phyloP scores from a whole-genome alignment of 73 alveolate species.

The Stentor coeruleus region DNA sequence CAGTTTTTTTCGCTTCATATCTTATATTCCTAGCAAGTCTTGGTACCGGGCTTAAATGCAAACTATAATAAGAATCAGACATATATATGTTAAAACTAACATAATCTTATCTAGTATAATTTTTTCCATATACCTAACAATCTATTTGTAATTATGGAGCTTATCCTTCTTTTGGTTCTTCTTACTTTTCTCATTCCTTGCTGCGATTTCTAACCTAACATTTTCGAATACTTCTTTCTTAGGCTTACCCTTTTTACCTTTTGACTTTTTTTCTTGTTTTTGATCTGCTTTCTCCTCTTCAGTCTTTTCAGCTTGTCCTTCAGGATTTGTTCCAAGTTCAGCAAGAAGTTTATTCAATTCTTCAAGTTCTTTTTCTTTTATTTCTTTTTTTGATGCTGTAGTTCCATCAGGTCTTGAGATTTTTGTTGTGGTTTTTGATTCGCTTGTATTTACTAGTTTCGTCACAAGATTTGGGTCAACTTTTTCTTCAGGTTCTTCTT shows the following conservation, averaged over 20 bases:
- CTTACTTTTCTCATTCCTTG: background rate
- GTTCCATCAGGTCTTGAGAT: conserved; percentile 18
- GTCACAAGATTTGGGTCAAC: conserved; percentile 20
- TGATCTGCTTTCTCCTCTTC: background rate
- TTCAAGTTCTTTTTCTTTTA: background rate
- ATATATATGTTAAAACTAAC: no score
- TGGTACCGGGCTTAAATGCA: no score
- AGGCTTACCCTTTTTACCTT: conserved; percentile 8
- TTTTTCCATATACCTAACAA: no score
- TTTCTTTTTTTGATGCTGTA: conserved; percentile 17
- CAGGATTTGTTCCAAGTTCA: background rate
- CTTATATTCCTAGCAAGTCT: no score
- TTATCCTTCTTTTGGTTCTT: conserved; percentile 12
- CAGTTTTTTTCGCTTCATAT: no score
- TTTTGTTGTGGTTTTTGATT: background rate
- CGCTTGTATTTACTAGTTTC: background rate
- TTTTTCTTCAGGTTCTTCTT: conserved; percentile 26
- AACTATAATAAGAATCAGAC: no score
- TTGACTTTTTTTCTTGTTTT: background rate
- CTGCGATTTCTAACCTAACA: conserved; percentile 10
- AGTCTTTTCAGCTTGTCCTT: background rate
- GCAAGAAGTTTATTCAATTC: background rate
- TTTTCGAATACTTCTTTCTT: conserved; percentile 8
- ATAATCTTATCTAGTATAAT: no score
- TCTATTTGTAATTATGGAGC: conserved; percentile 3